Base-by-base conservation (phyloP, 2,329 filamentous ascomycete genomes). In the Chaetomiaceae sp. region DNA sequence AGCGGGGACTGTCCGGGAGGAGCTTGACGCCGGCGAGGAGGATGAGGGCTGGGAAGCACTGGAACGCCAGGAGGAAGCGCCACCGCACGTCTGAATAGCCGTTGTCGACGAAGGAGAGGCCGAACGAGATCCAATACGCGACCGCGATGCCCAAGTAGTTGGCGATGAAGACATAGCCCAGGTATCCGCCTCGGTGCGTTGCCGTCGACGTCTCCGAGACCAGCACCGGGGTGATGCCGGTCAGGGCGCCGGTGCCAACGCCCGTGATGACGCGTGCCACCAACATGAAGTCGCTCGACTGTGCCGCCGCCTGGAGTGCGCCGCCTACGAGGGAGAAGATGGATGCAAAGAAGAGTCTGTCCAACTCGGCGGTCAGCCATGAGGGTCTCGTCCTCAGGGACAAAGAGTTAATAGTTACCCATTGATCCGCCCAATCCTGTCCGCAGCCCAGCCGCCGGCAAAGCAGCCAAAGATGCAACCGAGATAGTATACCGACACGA, bases 401-500 rank as follows among this genome's bases (percentile, higher is more conserved):
- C 25, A 19, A 44, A 43, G 23, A 47, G 25, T 7, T 33, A 9
- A 23, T 38, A 40, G 45, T 33, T 23, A 60, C 56, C 55, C 54
- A 29, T 75, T 76, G 60, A 77, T 78, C 27, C 78, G 75, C n/a
- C 78, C 79, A 34, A 78, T 71, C 19, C 69, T 71, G 60, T 81
- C 78, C n/a, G 74, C 79, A 19, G 75, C 63, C 72, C 73, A 75
- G 33, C 69, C 76, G 11, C 76, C 76, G 11, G 69, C 62, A 58
- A 79, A 78, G 60, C 75, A 78, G 12, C 75, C 76, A 48, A 74
- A 72, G 53, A 79, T 75, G 17, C 69, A 71, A 5, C 77, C 77
- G 22, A 80, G 67, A 58, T 80, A 80, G 60, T 80, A 80, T 2
- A 77, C 69, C n/a, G 76, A 74, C 17, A 77, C 74, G 42, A 80